Base-by-base conservation (phyloP, 1,139 yeast genomes). In the Suhomyces bokatorum region DNA sequence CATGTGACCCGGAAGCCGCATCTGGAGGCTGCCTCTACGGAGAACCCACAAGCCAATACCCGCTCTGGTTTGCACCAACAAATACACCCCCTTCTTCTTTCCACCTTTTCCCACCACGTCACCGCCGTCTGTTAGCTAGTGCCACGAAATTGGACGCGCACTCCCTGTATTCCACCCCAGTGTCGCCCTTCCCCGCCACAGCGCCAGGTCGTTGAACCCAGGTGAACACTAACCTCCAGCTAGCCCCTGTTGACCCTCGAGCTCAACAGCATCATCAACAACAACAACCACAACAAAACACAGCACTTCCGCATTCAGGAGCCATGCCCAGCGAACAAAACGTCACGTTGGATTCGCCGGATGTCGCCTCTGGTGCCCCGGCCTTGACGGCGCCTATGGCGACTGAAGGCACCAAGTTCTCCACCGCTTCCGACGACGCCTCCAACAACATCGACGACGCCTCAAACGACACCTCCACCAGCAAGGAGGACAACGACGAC, bases 1-100 rank as follows among this genome's bases (percentile, higher is more conserved):
- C 40, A 32, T 17, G 40, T 32, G 31, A 28, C 6, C n/a, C n/a
- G 13, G 13, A 36, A 26, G 35, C 37, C 37, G 35, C 37, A 38
- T 38, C 30, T n/a, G 24, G 42, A 16, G 31, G 20, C n/a, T 12
- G 34, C 28, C 27, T 11, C 6, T 11, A 26, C 29, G 29, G n/a
- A 26, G 29, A 26, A 26, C 29, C 29, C 29, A 26, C 27, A 26
- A 26, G 29, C 29, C 29, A 26, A 26, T 26, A 12, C 29, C 29
- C n/a, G 29, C 12, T 7, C 24, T 10, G 10, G n/a, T 10, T 26
- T 11, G 6, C 29, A 11, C 29, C n/a, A 11, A 26, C n/a, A 11
- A 26, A 8, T n/a, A 10, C 29, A 26, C 6, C 29, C 24, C 4
- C 24, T 20, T 6, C 24, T 20, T 20, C 24, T 20, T 20, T 20